phyloP scores from a whole-genome alignment of 805 yeast genomes.

The Isabelozyma rhagii region DNA sequence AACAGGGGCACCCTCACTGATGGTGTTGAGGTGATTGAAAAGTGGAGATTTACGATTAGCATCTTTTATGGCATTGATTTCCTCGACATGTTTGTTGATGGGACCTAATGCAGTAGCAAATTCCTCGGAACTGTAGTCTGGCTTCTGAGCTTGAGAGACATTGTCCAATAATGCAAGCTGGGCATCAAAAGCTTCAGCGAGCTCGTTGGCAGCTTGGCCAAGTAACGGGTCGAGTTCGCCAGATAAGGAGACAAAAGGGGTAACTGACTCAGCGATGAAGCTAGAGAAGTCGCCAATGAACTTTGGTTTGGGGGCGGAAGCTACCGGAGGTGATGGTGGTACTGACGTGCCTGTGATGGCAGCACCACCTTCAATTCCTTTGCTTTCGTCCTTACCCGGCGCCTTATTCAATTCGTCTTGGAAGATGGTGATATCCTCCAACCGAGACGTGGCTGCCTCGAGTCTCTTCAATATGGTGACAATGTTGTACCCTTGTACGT shows the following conservation, averaged over 20 bases:
- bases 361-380: constrained; percentile 8
- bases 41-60: constrained; percentile 63
- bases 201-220: constrained; percentile 49
- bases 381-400: constrained; percentile 4
- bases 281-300: constrained; percentile 52
- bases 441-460: constrained; percentile 90
- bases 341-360: constrained; percentile 8
- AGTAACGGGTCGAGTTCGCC: constrained; percentile 54
- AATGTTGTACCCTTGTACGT: constrained; percentile 80
- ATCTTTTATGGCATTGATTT: constrained; percentile 67
- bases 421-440: constrained; percentile 81
- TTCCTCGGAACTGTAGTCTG: constrained; percentile 53
- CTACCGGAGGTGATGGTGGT: constrained; percentile 1
- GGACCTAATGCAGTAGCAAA: constrained; percentile 64
- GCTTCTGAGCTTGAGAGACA: constrained; percentile 61
- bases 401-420: constrained; percentile 56
- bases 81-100: constrained; percentile 56
- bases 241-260: constrained; percentile 58
- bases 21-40: constrained; percentile 72
- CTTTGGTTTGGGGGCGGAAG: constrained; percentile 26
- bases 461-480: constrained; percentile 70
- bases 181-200: constrained; percentile 52
- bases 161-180: constrained; percentile 60
- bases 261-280: constrained; percentile 50
- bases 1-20: constrained; percentile 86